Evolutionary conservation across 176 grass and related monocot species (phyloP).

Genomic region (Carex pumila): DNA sequence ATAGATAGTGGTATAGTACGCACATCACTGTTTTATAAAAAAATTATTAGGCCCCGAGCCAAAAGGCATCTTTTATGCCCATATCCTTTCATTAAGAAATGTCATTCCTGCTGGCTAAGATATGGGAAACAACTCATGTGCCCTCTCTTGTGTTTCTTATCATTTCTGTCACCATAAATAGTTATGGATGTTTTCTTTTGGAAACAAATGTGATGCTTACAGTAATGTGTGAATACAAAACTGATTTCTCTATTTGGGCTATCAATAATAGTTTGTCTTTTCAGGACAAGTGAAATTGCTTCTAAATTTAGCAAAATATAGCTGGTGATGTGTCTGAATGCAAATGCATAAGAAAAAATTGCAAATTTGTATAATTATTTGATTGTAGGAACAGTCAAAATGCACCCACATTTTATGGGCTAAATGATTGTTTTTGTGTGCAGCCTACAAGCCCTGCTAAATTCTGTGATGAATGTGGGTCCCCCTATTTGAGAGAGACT

Average conservation of each 20-base stretch:
- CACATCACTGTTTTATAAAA: background rate
- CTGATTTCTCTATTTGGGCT: background rate
- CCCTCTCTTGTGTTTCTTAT: background rate
- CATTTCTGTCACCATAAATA: background rate
- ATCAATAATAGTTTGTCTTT: background rate
- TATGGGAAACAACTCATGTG: constrained; percentile 2
- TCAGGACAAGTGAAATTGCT: background rate
- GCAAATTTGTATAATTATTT: background rate
- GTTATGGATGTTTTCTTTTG: background rate
- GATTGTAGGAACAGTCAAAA: background rate
- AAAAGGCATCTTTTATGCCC: background rate
- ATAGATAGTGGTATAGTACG: background rate
- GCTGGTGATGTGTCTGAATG: background rate
- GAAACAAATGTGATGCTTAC: background rate
- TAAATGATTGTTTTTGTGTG: constrained; percentile 16
- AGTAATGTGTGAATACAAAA: background rate
- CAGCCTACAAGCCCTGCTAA: constrained; percentile 78
- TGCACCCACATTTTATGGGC: background rate
- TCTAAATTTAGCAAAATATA: background rate
- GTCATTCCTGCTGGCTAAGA: background rate
- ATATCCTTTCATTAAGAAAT: background rate
- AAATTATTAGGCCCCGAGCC: background rate
- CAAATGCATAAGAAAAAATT: background rate
- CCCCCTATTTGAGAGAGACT: constrained; percentile 70
- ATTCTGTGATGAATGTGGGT: constrained; percentile 90